Evolutionary conservation across 371 early-diverging fungal species (phyloP), one percentile per base, ranked within the genome.

Genomic region (Rhizopus arrhizus): DNA sequence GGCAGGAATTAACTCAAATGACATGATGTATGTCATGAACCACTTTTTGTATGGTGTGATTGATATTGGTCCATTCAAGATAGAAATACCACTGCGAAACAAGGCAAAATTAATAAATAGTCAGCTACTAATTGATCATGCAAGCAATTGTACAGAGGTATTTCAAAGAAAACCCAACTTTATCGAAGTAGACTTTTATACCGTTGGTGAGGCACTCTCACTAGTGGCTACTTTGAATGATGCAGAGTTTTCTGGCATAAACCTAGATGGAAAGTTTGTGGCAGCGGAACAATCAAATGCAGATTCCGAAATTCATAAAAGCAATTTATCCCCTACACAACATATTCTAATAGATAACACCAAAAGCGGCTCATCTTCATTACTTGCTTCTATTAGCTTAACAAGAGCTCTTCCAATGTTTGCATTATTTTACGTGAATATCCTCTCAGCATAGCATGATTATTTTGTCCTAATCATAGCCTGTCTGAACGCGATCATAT

Each of bases 121-220:
- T 1, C 61, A 73, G 5, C 34, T 34, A 31, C 57, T 85, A 6
- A 31, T 43, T 9, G 29, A 56, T 0, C 83, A 85, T 49, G 61
- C 61, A 15, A 66, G 68, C 29, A 68, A 66, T 7, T 85, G 85
- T 48, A 66, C 52, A 12, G 15, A 40, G 12, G 61, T 62, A 5
- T 80, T 83, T 41, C 55, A 52, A 13, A 74, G 72, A 31, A 78
- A 75, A 38, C 87, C 89, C 10, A 90, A 74, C 62, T 91, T 83
- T 72, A 69, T 91, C 6, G 81, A 89, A 5, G 89, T 91, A 2
- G 92, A 91, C 64, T 91, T 85, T 68, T 91, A 88, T 60, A 80
- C 86, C 9, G 60, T 74, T 5, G 90, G 90, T 7, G 68, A 70
- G 13, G 35, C 80, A 1, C 58, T 84, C 50, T 46, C 65, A 32